A percentile compares a stretch with the other conserved stretches of the same genome.
These are phyloP conservation scores for Diaporthe vexans DNA, from an alignment of 2,329 filamentous ascomycete genomes.

Conservation along the genomic window DNA sequence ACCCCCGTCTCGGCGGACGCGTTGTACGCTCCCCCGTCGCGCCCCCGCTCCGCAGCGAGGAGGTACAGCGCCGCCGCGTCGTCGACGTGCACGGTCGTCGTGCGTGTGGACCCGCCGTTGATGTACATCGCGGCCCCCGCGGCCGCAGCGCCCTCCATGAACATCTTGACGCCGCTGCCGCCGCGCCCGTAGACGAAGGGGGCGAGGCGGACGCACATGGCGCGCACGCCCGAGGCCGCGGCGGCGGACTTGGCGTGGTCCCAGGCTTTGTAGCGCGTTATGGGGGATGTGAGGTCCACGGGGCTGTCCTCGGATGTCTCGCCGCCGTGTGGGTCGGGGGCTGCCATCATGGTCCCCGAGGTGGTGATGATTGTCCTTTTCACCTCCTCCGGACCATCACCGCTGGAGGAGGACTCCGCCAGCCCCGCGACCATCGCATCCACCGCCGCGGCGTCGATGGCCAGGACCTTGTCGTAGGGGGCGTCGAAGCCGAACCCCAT, in stretches of 20 bases:
- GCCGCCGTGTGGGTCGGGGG: constrained; percentile 43
- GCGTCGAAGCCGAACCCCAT: neutral
- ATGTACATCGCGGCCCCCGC: constrained; percentile 7
- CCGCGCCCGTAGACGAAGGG: constrained; percentile 61
- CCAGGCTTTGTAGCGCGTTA: constrained; percentile 49
- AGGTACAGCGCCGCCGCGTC: constrained; percentile 40
- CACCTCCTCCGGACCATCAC: too few relatives aligned
- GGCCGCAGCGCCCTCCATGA: constrained; percentile 49
- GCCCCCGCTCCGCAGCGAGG: constrained; percentile 26
- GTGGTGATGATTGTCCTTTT: constrained; percentile 54
- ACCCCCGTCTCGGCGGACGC: constrained; percentile 30
- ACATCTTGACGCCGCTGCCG: constrained; percentile 53
- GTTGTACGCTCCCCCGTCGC: constrained; percentile 38
- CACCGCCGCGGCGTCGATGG: constrained; percentile 53
- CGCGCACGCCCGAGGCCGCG: constrained; percentile 50
- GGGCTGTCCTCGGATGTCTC: constrained; percentile 49
- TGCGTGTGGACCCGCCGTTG: constrained; percentile 32
- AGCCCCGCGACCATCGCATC: constrained; percentile 54
- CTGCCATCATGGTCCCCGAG: constrained; percentile 49
- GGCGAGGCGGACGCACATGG: constrained; percentile 55
- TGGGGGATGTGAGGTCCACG: neutral
- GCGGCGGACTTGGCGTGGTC: constrained; percentile 49
- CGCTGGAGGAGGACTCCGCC: constrained; percentile 48
- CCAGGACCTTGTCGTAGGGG: constrained; percentile 45
- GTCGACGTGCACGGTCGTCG: constrained; percentile 41